Evolutionary conservation across 768 basidiomycete genomes (phyloP), one percentile per base, ranked within the genome.

Genomic region (Kockovaella imperatae): DNA sequence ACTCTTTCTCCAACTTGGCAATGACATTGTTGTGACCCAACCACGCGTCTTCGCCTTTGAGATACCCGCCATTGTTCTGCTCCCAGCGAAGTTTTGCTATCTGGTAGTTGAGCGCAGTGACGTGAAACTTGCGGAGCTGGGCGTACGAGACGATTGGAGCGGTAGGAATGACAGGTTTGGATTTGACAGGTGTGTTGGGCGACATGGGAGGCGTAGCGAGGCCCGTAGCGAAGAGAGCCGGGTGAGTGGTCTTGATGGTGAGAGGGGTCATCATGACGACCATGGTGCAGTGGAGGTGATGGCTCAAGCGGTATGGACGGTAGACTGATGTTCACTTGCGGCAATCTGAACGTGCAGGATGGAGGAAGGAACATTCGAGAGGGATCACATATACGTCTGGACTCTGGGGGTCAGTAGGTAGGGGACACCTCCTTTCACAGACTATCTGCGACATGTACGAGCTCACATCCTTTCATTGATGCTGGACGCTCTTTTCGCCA

Each of bases 11-110:
- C n/a, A 66, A 49, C 26, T 53, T 56, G n/a, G 42, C 11, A 31
- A 66, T 59, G 49, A 59, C 52, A 18, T 20, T 26, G 39, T 60
- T 52, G 32, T 60, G 58, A 10, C 57, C 49, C 35, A 43, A 26
- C 53, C 62, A 60, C 4, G 64, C 64, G 32, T 57, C 55, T 48
- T 60, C 53, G 29, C 49, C 48, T 2, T 44, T 56, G 21, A 62
- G 23, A 49, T 66, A 66, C 18, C 31, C 35, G 46, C 58, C 60
- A 49, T 58, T 49, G 13, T 41, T 35, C 32, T 62, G 60, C 18
- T 66, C 61, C 60, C 61, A 62, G 6, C 59, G 43, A 15, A 66
- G 43, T 39, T 57, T 57, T 36, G 58, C 54, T 30, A 66, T 66
- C 25, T 49, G 42, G 45, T 60, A 60, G 35, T 54, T 44, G 35